Conservation (phyloP, 2,329 filamentous ascomycete genomes). For the Colletotrichum abscissum region DNA sequence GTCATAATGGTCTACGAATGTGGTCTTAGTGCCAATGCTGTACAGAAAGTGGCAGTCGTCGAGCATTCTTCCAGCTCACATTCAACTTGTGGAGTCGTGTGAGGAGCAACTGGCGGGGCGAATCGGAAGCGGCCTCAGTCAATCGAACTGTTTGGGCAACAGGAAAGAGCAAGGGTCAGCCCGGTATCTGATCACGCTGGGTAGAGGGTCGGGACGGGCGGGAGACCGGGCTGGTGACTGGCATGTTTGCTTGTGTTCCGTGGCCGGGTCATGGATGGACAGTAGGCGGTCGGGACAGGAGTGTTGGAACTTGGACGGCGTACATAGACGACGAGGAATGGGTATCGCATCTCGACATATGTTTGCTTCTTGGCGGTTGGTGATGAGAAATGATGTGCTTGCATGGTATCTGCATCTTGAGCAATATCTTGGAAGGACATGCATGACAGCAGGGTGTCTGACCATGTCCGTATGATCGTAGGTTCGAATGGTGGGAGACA, state of each 20-base stretch:
- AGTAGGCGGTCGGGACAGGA: neutral
- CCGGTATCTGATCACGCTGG: neutral
- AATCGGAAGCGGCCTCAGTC: neutral
- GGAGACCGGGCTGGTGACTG: neutral
- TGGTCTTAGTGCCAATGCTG: neutral
- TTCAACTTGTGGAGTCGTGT: neutral
- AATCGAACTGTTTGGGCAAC: neutral
- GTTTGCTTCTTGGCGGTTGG: constrained; percentile 31
- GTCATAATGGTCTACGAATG: too few species aligned
- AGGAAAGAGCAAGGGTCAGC: neutral
- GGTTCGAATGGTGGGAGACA: neutral
- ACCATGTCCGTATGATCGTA: constrained; percentile 16
- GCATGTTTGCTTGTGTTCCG: constrained; percentile 4
- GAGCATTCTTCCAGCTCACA: neutral
- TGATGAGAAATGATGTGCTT: constrained; percentile 10
- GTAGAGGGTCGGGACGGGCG: constrained; percentile 19
- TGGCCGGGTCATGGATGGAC: neutral
- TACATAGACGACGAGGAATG: neutral
- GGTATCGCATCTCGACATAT: neutral
- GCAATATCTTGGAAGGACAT: neutral
- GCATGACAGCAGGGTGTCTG: neutral
- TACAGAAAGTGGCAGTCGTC: neutral
- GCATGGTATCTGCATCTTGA: constrained; percentile 23
- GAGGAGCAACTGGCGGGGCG: neutral
- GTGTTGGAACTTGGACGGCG: neutral